Evolutionary conservation across 352 stramenopile species (phyloP), one percentile per base, ranked within the genome.

Genomic region (Phytophthora europaea): DNA sequence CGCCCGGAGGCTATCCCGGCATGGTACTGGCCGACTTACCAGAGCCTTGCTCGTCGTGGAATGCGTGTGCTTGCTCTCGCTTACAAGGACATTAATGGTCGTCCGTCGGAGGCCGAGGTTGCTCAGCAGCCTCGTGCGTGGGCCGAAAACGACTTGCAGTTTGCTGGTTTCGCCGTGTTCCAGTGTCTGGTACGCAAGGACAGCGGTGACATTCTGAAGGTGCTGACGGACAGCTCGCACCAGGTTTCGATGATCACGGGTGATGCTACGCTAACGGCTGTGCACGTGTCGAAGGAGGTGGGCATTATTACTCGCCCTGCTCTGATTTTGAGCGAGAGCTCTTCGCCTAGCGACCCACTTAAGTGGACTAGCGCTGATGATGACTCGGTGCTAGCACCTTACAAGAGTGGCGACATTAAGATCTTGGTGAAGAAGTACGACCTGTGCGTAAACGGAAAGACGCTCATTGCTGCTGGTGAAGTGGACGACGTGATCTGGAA

Each of bases 171-270:
- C 75, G 87, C 88, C 33, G 89, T 93, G 9, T 96, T 96, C 72
- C 87, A 95, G 66, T 97, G 89, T 43, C 76, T 96, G 16, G 97
- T 99, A 22, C 90, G 99, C 34, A 99, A 99, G 82, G 96, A 99
- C 84, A 99, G 97, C 54, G 87, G 81, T 22, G 80, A 96, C 6
- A 98, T 99, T 40, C 82, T 99, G 38, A 88, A 96, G 69, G 91
- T 98, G 63, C 78, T 99, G 38, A 87, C 90, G 58, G 88, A 90
- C 26, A 98, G 93, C 68, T 94, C 90, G 18, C 97, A 99, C 76
- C 66, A 87, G n/a, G 90, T 98, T 13, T 96, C 97, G 22, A 99
- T 99, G 96, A 99, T 99, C 73, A 99, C 98, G 13, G 98, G 98
- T 61, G 98, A 99, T 80, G 93, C 94, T 38, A 94, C 98, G 10